phyloP scores from a whole-genome alignment of 345 rosid species.

The Populus euphratica region DNA sequence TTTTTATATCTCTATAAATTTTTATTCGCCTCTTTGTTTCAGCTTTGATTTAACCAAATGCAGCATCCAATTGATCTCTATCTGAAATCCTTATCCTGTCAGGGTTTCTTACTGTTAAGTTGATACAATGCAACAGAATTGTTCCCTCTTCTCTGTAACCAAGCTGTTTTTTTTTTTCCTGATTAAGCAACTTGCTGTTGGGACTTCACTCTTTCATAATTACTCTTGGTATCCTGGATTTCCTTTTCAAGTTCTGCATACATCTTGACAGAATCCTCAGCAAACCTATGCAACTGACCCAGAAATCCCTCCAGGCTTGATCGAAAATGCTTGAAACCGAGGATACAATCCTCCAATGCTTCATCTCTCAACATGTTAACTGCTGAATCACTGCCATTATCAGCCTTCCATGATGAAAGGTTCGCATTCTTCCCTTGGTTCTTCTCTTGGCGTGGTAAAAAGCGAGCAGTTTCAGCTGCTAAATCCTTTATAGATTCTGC shows the following conservation, averaged over 20 bases:
- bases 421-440: conserved; percentile 44
- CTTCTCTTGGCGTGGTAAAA: conserved; percentile 78
- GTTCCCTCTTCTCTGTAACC: not conserved
- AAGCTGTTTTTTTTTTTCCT: not conserved
- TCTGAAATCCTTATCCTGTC: not conserved
- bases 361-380: conserved; percentile 48
- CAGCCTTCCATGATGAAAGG: conserved; percentile 31
- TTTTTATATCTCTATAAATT: not conserved
- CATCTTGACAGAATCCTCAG: conserved; percentile 52
- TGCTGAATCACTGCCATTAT: conserved; percentile 32
- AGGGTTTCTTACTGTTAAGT: not conserved
- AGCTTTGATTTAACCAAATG: conserved; percentile 14
- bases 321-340: conserved; percentile 53
- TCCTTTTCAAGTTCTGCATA: conserved; percentile 43
- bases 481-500: conserved; percentile 56
- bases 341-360: conserved; percentile 45
- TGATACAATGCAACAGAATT: not conserved
- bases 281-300: conserved; percentile 46
- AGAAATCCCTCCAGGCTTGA: conserved; percentile 55
- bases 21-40: conserved; percentile 4
- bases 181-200: conserved; percentile 16
- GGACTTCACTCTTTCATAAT: conserved; percentile 29
- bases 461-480: conserved; percentile 53
- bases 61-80: conserved; percentile 5
- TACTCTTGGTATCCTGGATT: conserved; percentile 46